Percentiles rank a stretch among this genome's conserved stretches.
Evolutionary conservation across 2,329 filamentous ascomycete species (phyloP).

Genomic region (Sarocladiaceae sp.): DNA sequence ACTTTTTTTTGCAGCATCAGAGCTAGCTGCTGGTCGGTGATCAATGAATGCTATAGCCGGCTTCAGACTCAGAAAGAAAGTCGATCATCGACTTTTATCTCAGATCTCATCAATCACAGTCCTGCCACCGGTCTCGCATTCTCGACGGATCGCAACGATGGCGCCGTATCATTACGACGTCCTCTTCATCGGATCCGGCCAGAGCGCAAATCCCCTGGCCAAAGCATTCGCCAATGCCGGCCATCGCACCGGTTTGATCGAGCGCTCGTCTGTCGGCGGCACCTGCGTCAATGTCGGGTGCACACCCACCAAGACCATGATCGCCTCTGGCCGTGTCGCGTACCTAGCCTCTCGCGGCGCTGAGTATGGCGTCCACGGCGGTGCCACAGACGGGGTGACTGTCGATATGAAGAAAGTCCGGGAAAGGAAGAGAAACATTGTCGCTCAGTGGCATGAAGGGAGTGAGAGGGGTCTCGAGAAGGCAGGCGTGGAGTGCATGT

Average conservation of each 20-base stretch:
- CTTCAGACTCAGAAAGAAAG: too few species aligned
- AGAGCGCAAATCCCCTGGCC: conserved; percentile 44
- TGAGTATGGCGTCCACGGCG: conserved; percentile 37
- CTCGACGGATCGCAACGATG: neutral
- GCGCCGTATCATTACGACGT: conserved; percentile 18
- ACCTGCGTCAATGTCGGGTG: conserved; percentile 50
- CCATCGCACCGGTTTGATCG: conserved; percentile 39
- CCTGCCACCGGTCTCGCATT: too few species aligned
- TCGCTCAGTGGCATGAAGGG: conserved; percentile 40
- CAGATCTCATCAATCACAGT: too few species aligned
- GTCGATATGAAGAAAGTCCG: conserved; percentile 44
- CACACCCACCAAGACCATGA: conserved; percentile 52
- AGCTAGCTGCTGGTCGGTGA: too few species aligned
- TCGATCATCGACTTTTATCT: too few species aligned
- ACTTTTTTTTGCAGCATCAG: too few species aligned
- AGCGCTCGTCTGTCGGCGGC: conserved; percentile 43
- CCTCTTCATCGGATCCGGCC: conserved; percentile 47
- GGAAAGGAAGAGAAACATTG: conserved; percentile 47
- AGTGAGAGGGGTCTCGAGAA: conserved; percentile 34
- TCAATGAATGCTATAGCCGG: too few species aligned
- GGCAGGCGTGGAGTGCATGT: conserved; percentile 37
- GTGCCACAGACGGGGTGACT: conserved; percentile 19
- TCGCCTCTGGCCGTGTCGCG: conserved; percentile 44
- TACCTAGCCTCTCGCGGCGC: conserved; percentile 34
- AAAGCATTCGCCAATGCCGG: conserved; percentile 37